Evolutionary conservation across 768 basidiomycete genomes (phyloP), one percentile per base, ranked within the genome.

Genomic region (Fomitopsis pulvina): DNA sequence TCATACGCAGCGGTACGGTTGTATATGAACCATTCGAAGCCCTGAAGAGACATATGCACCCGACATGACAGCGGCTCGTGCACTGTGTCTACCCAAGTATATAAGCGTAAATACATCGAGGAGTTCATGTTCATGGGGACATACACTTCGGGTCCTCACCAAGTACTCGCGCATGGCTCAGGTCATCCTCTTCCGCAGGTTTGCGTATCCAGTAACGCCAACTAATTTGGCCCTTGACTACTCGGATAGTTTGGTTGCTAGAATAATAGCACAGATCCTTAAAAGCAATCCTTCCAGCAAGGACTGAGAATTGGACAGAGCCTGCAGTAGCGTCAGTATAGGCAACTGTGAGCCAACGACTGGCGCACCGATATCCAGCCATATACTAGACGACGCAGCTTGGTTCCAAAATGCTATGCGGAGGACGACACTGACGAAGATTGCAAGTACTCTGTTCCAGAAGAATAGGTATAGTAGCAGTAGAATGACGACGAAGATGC

Each of bases 181-280:
- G 67, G 57, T 89, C 87, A 42, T 85, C 79, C 55, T 85, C 85
- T n/a, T 80, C 76, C 8, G 85, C 79, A 2, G 92, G 86, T 34
- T 76, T 71, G 50, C 92, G 82, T 42, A 91, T 75, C 95, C 95
- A 98, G 65, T 95, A 97, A 55, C 91, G 77, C 92, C 94, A 98
- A 56, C 86, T 86, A 42, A 97, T 66, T 61, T 91, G 82, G 1
- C 84, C 88, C 66, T 91, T 89, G 41, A 91, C 79, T 45, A 92
- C 76, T 53, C 82, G 81, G 39, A 94, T 74, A 18, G 87, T 90
- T 65, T 96, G 87, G 66, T 95, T 97, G 62, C 89, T 87, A 1
- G 92, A 94, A 65, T 95, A 82, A 64, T 97, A 97, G 16, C 78
- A 73, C 27, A 96, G 64, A 63, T 97, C 89, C 69, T 90, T 92